These are phyloP conservation scores for Knufia fluminis DNA, from an alignment of 2,329 filamentous ascomycete genomes.

Conservation along the genomic window DNA sequence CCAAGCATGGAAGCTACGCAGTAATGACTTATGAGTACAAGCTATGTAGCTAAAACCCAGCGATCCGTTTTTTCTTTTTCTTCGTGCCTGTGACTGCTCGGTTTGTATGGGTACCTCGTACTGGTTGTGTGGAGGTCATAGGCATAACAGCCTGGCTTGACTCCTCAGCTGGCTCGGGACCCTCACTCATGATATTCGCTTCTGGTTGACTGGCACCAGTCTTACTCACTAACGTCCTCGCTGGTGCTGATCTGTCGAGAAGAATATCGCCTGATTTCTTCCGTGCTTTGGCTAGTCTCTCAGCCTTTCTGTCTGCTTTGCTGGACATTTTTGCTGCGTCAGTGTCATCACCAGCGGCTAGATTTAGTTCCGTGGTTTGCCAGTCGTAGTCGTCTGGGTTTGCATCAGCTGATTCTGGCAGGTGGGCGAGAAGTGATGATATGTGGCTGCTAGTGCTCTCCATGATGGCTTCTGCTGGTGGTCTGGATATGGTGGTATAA, in stretches of 20 bases:
- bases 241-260: too few relatives aligned
- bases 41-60: constrained; percentile 17
- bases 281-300: not conserved
- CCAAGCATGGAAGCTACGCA: too few relatives aligned
- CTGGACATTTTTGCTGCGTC: not conserved
- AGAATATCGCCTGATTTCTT: not conserved
- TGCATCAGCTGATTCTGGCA: not conserved
- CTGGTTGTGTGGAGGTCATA: constrained; percentile 19
- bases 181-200: constrained; percentile 7
- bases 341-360: not conserved
- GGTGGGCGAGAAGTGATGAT: not conserved
- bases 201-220: too few relatives aligned
- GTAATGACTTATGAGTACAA: too few relatives aligned
- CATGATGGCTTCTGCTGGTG: not conserved
- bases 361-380: not conserved
- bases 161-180: constrained; percentile 11
- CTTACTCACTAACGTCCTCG: too few relatives aligned
- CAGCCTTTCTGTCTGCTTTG: not conserved
- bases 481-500: not conserved
- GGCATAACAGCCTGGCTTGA: constrained; percentile 8
- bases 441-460: not conserved
- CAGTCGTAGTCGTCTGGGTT: constrained; percentile 8
- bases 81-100: constrained; percentile 12
- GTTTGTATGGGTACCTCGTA: constrained; percentile 17
- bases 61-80: constrained; percentile 9